phyloP scores from a whole-genome alignment of 768 basidiomycete species.

The Neoboletus magnificus region DNA sequence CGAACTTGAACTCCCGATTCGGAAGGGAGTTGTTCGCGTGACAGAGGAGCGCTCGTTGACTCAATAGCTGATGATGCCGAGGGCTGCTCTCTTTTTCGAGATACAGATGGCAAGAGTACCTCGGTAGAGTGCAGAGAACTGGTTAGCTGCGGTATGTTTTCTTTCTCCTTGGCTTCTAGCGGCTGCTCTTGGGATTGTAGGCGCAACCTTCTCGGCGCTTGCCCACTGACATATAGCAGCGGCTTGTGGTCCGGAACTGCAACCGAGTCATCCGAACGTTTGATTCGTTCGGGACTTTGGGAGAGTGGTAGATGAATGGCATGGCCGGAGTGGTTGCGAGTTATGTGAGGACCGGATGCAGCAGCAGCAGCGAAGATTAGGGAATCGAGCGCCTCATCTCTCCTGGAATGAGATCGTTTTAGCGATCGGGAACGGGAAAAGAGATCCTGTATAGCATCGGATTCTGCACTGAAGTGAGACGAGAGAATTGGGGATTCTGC shows the following conservation, averaged over 20 bases:
- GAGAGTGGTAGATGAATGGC: constrained; percentile 59
- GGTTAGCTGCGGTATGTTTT: constrained; percentile 41
- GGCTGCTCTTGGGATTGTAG: constrained; percentile 32
- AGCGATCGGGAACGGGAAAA: constrained; percentile 52
- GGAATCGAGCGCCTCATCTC: constrained; percentile 76
- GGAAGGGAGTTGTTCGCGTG: neutral
- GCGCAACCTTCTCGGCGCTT: constrained; percentile 69
- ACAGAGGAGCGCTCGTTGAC: constrained; percentile 14
- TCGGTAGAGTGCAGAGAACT: constrained; percentile 24
- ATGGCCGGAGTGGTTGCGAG: constrained; percentile 84
- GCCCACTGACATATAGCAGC: constrained; percentile 65
- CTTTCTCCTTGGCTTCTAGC: constrained; percentile 41
- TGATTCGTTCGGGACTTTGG: constrained; percentile 44
- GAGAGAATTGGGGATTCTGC: constrained; percentile 28
- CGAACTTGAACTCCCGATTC: constrained; percentile 54
- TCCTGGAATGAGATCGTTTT: constrained; percentile 42
- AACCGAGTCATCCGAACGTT: constrained; percentile 43
- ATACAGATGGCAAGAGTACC: constrained; percentile 30
- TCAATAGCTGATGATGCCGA: constrained; percentile 28
- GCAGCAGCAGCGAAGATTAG: constrained; percentile 74
- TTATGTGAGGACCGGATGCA: constrained; percentile 72
- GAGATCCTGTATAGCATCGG: constrained; percentile 64
- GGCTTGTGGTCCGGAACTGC: constrained; percentile 42
- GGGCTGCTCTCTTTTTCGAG: constrained; percentile 39
- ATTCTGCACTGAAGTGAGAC: constrained; percentile 29